Evolutionary conservation across 371 early-diverging fungal genomes (phyloP).

Genomic region (Mucor plumbeus): DNA sequence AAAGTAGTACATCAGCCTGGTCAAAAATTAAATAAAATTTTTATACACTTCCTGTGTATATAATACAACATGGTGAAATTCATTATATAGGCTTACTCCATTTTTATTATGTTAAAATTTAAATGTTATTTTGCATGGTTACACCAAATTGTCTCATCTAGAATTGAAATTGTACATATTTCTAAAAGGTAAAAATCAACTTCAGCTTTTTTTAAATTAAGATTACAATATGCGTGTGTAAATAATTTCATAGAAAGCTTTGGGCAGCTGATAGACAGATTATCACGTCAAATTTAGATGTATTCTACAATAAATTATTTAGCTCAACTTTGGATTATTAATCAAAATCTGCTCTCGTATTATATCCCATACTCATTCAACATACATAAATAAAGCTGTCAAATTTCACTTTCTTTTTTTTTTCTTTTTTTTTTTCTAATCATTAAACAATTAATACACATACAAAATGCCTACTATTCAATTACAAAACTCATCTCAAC

Average conservation of each 20-base stretch:
- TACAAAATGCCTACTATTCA: slow-evolving; percentile 36
- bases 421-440: background rate
- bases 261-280: background rate
- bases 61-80: background rate
- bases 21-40: no score
- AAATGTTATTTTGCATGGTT: background rate
- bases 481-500: slow-evolving; percentile 34
- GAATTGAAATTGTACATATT: background rate
- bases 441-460: background rate
- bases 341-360: background rate
- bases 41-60: background rate
- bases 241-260: background rate
- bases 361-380: background rate
- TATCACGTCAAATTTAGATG: slow-evolving; percentile 7
- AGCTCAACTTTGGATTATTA: slow-evolving; percentile 11
- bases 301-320: background rate
- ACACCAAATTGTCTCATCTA: slow-evolving; percentile 1
- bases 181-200: background rate
- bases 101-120: background rate
- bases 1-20: background rate
- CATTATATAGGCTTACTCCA: background rate
- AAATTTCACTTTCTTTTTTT: background rate
- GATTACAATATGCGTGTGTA: background rate
- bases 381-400: slow-evolving; percentile 4
- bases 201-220: no score